Percentiles rank a stretch among this genome's conserved stretches.
These are phyloP conservation scores for Trametes maxima DNA, from an alignment of 768 basidiomycete species.

Conservation along the genomic window DNA sequence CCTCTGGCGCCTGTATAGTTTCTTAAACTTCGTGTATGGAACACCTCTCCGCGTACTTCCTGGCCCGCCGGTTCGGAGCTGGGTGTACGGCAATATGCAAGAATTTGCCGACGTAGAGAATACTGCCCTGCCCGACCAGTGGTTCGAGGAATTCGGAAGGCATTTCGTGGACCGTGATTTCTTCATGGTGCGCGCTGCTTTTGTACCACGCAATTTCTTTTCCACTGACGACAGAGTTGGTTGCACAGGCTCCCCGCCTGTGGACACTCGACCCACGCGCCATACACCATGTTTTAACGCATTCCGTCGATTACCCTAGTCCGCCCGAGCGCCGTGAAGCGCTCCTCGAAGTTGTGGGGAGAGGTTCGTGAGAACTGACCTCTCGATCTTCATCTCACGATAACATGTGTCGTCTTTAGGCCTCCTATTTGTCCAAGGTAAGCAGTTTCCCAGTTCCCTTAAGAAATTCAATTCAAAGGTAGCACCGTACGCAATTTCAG, in stretches of 20 bases:
- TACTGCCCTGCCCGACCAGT: constrained; percentile 38
- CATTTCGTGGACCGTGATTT: constrained; percentile 47
- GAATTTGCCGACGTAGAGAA: constrained; percentile 48
- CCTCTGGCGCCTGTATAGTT: not conserved
- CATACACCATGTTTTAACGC: constrained; percentile 61
- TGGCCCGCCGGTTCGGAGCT: constrained; percentile 49
- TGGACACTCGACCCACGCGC: constrained; percentile 55
- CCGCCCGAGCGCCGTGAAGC: constrained; percentile 41
- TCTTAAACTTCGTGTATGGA: not conserved
- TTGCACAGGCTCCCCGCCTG: constrained; percentile 9
- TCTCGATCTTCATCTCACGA: not conserved
- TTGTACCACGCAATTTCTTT: not conserved
- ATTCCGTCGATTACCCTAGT: constrained; percentile 58
- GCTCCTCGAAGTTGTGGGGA: constrained; percentile 45
- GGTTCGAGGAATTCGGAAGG: constrained; percentile 50
- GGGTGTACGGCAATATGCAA: constrained; percentile 52
- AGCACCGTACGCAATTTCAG: constrained; percentile 13
- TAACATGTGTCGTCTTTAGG: not conserved
- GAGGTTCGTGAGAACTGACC: constrained; percentile 30
- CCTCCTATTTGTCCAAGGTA: constrained; percentile 9
- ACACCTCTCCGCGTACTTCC: constrained; percentile 51
- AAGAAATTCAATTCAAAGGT: not conserved
- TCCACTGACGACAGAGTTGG: no score
- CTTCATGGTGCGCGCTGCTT: constrained; percentile 41
- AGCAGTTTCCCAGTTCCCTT: not conserved